Evolutionary conservation across 1,139 yeast species (phyloP), one percentile per base, ranked within the genome.

Genomic region (Kodamaea fungicola): DNA sequence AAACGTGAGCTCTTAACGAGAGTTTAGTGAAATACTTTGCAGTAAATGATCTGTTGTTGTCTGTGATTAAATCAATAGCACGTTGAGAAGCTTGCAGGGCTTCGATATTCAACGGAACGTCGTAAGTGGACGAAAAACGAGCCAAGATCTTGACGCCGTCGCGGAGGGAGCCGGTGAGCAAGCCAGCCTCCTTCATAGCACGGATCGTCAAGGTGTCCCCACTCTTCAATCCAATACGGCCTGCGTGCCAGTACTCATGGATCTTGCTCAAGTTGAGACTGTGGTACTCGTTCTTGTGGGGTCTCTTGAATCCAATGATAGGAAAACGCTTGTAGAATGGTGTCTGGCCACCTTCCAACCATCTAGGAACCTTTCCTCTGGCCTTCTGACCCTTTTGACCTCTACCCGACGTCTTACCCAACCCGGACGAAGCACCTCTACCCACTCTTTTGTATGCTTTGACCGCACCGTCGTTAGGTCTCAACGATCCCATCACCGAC

Each of bases 351-450:
- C 99, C 99, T 70, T 92, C 98, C 59, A 90, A 87, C 92, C 95
- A 88, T 45, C 84, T 78, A 42, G 90, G 92, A 16, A 90, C 94
- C 37, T 82, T 78, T 27, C 92, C 87, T 64, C 97, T 79, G 9
- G 97, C 97, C 66, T 90, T 90, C 61, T 92, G 98, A 78, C 99
- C 99, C 66, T 90, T 94, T 57, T 88, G 96, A 71, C 99, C 99
- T 60, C 98, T 78, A 35, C 96, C 96, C 3, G 97, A 80, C 2
- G 97, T 92, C 63, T 90, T 89, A 67, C 99, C 95, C 49, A 71
- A 69, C 10, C 95, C 95, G 32, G 95, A 83, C 25, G 96, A 92
- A 28, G 96, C 96, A 65, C 98, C 98, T 68, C 99, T 81, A 61
- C 99, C 98, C 24, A 92, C 73, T 61, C 97, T 76, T 57, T 83